Percentiles rank a stretch among this genome's conserved stretches.
Conservation (phyloP, 352 stramenopile species). For the Pythium myriotylum region DNA sequence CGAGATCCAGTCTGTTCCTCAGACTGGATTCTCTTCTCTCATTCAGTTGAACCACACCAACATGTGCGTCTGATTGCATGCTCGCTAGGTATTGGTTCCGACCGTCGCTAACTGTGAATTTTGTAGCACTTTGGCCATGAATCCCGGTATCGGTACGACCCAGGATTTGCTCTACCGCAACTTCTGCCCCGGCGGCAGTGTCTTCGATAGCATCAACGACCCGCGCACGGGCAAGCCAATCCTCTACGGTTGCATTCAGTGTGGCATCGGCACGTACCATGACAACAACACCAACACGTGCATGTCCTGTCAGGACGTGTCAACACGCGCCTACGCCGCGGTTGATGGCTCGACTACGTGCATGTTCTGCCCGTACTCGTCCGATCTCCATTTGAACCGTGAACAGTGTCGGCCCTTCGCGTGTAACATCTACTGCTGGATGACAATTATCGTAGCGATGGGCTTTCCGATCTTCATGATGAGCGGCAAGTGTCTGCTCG, state of each 20-base stretch:
- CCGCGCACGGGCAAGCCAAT: slow-evolving; percentile 19
- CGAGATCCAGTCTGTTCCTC: slow-evolving; percentile 57
- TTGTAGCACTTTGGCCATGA: slow-evolving; percentile 46
- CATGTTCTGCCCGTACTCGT: slow-evolving; percentile 67
- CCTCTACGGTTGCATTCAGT: slow-evolving; percentile 69
- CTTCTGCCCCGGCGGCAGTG: slow-evolving; percentile 57
- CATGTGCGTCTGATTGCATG: slow-evolving; percentile 34
- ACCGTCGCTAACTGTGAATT: too few species aligned
- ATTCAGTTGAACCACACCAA: slow-evolving; percentile 46
- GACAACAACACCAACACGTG: slow-evolving; percentile 49
- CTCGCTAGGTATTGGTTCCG: not conserved
- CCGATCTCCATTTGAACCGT: slow-evolving; percentile 38
- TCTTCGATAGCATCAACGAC: slow-evolving; percentile 46
- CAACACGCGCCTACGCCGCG: slow-evolving; percentile 50
- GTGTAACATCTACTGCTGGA: slow-evolving; percentile 65
- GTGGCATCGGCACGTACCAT: slow-evolving; percentile 56
- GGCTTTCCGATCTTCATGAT: slow-evolving; percentile 55
- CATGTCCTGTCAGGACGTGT: slow-evolving; percentile 44
- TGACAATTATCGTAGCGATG: slow-evolving; percentile 59
- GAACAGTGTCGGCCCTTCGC: slow-evolving; percentile 47
- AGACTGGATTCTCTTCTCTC: slow-evolving; percentile 51
- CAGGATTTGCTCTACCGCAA: slow-evolving; percentile 36
- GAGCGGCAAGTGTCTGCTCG: slow-evolving; percentile 51
- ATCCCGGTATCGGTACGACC: slow-evolving; percentile 52
- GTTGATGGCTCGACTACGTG: slow-evolving; percentile 55